These are phyloP conservation scores for Erodium moschatum DNA, from an alignment of 441 rosid species.

Conservation along the genomic window DNA sequence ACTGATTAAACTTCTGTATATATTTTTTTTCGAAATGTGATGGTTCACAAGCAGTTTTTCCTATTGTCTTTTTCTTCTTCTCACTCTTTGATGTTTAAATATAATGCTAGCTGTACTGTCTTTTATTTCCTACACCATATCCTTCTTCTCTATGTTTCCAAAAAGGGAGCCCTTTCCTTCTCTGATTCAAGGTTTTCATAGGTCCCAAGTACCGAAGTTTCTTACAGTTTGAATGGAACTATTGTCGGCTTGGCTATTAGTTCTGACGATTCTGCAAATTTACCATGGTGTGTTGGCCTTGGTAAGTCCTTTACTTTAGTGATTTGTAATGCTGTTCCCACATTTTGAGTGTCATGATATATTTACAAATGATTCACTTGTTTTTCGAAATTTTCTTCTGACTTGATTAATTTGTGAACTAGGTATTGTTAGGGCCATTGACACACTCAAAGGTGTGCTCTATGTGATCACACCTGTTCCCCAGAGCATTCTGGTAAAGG, in stretches of 20 bases:
- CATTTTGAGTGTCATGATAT: neutral
- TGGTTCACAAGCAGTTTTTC: neutral
- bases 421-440: slow-evolving; percentile 90
- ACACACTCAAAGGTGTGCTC: slow-evolving; percentile 48
- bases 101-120: too few relatives aligned
- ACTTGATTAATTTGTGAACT: slow-evolving; percentile 19
- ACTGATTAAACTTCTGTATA: slow-evolving; percentile 3
- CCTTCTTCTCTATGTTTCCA: too few relatives aligned
- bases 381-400: neutral
- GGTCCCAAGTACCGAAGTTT: slow-evolving; percentile 61
- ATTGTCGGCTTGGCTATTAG: slow-evolving; percentile 81
- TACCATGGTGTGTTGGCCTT: slow-evolving; percentile 74
- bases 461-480: slow-evolving; percentile 80
- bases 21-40: too few relatives aligned
- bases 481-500: slow-evolving; percentile 54
- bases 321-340: neutral
- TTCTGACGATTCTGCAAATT: slow-evolving; percentile 44
- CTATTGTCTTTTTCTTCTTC: too few relatives aligned
- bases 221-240: slow-evolving; percentile 70
- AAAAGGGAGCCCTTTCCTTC: neutral
- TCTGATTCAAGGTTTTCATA: slow-evolving; percentile 25
- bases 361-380: too few relatives aligned
- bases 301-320: slow-evolving; percentile 39
- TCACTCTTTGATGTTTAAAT: too few relatives aligned
- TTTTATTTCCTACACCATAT: too few relatives aligned